Conservation (phyloP, 148 eudicot species). For the Limonium bicolor region DNA sequence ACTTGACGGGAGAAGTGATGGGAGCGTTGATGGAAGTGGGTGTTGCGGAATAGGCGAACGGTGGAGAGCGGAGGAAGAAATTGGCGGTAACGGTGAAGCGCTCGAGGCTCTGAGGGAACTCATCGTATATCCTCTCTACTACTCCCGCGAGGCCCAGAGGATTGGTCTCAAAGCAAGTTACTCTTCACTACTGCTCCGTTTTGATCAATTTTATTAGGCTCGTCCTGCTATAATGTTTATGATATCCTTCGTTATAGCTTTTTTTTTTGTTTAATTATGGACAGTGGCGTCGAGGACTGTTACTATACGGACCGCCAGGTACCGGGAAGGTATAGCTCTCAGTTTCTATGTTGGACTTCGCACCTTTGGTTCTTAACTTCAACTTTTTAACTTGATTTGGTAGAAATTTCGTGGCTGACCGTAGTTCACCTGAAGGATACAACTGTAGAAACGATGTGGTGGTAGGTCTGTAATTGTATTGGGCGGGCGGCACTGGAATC, state of each 20-base stretch:
- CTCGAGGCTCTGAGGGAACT: conserved; percentile 74
- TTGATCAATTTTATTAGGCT: background rate
- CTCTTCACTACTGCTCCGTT: background rate
- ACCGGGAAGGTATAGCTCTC: conserved; percentile 81
- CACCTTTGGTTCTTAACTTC: too few species aligned
- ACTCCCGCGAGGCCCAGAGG: conserved; percentile 34
- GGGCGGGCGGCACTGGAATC: too few species aligned
- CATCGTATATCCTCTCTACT: conserved; percentile 44
- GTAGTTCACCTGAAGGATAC: too few species aligned
- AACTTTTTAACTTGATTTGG: too few species aligned
- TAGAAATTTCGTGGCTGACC: too few species aligned
- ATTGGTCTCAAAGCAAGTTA: conserved; percentile 53
- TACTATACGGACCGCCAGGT: conserved; percentile 93
- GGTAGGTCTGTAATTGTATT: too few species aligned
- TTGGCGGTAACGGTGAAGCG: conserved; percentile 72
- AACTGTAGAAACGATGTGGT: too few species aligned
- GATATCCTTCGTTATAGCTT: background rate
- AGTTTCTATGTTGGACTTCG: too few species aligned
- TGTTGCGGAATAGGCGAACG: background rate
- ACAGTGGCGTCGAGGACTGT: conserved; percentile 83
- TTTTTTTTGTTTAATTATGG: conserved; percentile 7
- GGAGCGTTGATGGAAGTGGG: too few species aligned
- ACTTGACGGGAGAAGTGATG: too few species aligned
- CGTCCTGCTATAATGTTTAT: too few species aligned
- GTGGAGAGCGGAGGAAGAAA: conserved; percentile 69